Evolutionary conservation across 495 filamentous ascomycete genomes (phyloP), one percentile per base, ranked within the genome.

Genomic region (Podospora bellae-mahoneyi): DNA sequence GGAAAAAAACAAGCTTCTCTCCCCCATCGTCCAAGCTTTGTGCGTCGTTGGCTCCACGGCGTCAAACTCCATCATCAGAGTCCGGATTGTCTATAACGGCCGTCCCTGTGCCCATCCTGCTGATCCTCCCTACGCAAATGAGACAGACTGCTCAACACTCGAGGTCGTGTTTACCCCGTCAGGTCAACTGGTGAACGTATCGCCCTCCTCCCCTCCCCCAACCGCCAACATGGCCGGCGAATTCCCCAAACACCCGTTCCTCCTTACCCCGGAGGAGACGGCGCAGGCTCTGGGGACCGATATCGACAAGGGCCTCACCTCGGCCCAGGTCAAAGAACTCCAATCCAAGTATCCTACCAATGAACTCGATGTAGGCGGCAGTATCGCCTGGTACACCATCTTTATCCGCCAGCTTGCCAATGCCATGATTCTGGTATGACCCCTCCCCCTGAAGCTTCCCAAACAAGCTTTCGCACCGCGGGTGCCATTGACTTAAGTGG

Each of bases 371-470:
- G 81, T 87, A 6, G 87, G 86, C 18, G 86, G 82, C 44, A 83
- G 80, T 28, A 83, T 89, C 27, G 79, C 83, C 32, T 87, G 88
- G 84, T 88, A 89, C 73, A 86, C 84, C 67, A 86, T 91, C 58
- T 81, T 91, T 10, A 78, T 88, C 58, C 88, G 88, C 67, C 88
- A 91, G 74, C 72, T 89, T 28, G 81, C 81, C 68, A 90, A 90
- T 84, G 86, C 88, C 66, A 90, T 91, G 87, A 86, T 88, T 66
- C 72, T 89, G 80, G 80, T 88, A 78, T 70, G 84, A 23, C 81
- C 7, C 2, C 53, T 27, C 55, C 2, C 18, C 9, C 18, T 58
- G 19, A 58, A 9, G 23, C 55, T 19, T 58, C 4, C 5, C 30
- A 32, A 32, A 32, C 30, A 32, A 20, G 23, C 34, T 28, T 27